These are phyloP conservation scores for Cochlearia excelsa DNA, from an alignment of 345 rosid species.

Conservation along the genomic window DNA sequence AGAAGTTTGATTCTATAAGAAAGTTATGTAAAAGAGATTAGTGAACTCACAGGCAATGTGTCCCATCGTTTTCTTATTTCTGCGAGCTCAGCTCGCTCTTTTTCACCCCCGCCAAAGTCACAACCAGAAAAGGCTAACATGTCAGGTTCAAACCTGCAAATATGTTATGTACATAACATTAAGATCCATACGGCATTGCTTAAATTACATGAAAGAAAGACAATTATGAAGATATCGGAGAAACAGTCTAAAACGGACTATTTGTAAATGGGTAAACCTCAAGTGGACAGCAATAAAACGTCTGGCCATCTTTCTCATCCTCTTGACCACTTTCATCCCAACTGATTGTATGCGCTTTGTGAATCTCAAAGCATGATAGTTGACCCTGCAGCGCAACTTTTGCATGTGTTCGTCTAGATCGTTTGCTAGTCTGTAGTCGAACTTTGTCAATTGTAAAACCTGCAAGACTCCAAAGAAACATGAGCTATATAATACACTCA, in stretches of 20 bases:
- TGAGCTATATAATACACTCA: not conserved
- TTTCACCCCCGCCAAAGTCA: slow-evolving; percentile 98
- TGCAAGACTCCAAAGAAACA: slow-evolving; percentile 40
- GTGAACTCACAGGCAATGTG: slow-evolving; percentile 84
- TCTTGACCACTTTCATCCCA: slow-evolving; percentile 70
- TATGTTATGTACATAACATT: slow-evolving; percentile 10
- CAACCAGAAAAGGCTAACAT: slow-evolving; percentile 99
- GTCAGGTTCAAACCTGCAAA: slow-evolving; percentile 92
- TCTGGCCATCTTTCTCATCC: slow-evolving; percentile 74
- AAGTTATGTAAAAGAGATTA: slow-evolving; percentile 8
- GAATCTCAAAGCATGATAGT: slow-evolving; percentile 88
- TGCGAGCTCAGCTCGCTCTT: slow-evolving; percentile 79
- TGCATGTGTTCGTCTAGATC: slow-evolving; percentile 86
- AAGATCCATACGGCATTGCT: slow-evolving; percentile 3
- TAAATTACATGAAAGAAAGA: not conserved
- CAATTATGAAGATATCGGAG: not conserved
- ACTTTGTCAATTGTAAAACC: slow-evolving; percentile 98
- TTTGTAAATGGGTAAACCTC: slow-evolving; percentile 49
- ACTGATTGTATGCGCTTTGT: slow-evolving; percentile 73
- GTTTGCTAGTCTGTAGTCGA: slow-evolving; percentile 90
- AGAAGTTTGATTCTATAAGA: not conserved
- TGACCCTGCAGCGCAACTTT: slow-evolving; percentile 89
- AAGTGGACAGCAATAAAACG: slow-evolving; percentile 87
- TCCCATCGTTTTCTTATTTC: slow-evolving; percentile 96
- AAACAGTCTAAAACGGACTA: not conserved